A percentile compares a stretch with the other conserved stretches of the same genome.
Evolutionary conservation across 2,329 filamentous ascomycete genomes (phyloP).

Genomic region (Paraphaeosphaeria minitans): DNA sequence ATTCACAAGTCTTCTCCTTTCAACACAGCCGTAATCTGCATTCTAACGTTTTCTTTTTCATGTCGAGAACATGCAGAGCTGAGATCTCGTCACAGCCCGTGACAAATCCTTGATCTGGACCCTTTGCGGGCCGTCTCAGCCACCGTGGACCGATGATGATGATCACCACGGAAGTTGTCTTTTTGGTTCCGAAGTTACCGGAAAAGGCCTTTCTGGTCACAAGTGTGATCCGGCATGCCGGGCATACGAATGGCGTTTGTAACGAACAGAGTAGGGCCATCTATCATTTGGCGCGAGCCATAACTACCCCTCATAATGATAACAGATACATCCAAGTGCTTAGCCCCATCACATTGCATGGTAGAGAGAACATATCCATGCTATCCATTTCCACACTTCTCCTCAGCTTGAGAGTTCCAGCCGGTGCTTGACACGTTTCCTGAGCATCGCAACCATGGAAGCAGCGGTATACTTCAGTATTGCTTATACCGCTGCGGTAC

Average conservation of each 20-base stretch:
- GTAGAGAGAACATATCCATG: neutral
- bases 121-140: neutral
- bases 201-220: neutral
- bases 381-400: neutral
- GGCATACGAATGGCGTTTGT: constrained; percentile 2
- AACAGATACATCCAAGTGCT: neutral
- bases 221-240: neutral
- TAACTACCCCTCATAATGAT: neutral
- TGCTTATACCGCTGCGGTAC: neutral
- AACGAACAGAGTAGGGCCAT: neutral
- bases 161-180: neutral
- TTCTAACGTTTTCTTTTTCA: neutral
- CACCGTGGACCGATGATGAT: neutral
- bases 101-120: neutral
- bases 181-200: neutral
- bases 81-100: neutral
- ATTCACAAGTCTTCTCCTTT: neutral
- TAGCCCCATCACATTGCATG: neutral
- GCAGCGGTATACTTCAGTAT: neutral
- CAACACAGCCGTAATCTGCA: neutral
- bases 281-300: neutral
- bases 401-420: neutral
- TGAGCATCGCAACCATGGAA: neutral
- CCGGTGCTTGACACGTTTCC: neutral
- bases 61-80: neutral